Evolutionary conservation across 257 asterid species (phyloP).

Genomic region (Penstemon newberryi): DNA sequence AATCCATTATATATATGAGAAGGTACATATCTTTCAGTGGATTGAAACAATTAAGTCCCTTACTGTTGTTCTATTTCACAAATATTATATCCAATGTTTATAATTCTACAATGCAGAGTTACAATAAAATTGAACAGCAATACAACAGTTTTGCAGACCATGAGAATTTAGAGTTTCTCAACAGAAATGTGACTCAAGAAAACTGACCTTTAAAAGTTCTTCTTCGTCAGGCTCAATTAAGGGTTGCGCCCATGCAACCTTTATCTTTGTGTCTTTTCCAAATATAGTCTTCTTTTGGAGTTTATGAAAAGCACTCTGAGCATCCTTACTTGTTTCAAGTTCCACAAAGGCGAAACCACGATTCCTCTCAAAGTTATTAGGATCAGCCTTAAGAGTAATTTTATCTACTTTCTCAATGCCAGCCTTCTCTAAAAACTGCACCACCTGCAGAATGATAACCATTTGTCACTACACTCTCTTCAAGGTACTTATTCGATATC

Average conservation of each 20-base stretch:
- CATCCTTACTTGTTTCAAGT: constrained; percentile 62
- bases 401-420: constrained; percentile 63
- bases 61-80: too few relatives aligned
- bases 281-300: constrained; percentile 57
- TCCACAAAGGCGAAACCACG: constrained; percentile 81
- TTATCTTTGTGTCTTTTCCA: constrained; percentile 43
- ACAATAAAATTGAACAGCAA: not conserved
- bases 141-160: constrained; percentile 1
- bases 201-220: constrained; percentile 62
- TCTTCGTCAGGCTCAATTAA: constrained; percentile 59
- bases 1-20: too few relatives aligned
- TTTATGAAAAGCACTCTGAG: constrained; percentile 60
- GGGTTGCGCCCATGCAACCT: constrained; percentile 80
- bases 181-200: constrained; percentile 22
- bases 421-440: constrained; percentile 45
- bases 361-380: constrained; percentile 49
- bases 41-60: too few relatives aligned
- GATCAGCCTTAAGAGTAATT: constrained; percentile 57
- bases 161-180: constrained; percentile 17
- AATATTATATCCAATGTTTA: not conserved
- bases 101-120: not conserved
- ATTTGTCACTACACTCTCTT: constrained; percentile 28
- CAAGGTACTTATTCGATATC: constrained; percentile 20
- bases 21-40: too few relatives aligned
- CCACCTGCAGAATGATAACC: constrained; percentile 46